Percentiles rank a stretch among this genome's conserved stretches.
These are phyloP conservation scores for Zoysia pacifica DNA, from an alignment of 176 grass and related monocot genomes.

Conservation along the genomic window DNA sequence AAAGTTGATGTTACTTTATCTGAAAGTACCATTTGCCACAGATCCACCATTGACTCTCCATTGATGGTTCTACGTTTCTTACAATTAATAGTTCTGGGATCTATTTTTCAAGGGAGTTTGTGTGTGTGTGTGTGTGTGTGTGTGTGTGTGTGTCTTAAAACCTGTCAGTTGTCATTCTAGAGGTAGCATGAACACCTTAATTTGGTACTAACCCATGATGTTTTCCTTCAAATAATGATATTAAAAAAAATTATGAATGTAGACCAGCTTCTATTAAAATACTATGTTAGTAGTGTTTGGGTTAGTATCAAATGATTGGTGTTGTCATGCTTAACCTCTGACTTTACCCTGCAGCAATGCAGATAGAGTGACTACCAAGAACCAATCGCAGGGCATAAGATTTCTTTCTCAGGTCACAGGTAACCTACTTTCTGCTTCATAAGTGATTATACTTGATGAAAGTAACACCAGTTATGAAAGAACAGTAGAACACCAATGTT, in stretches of 20 bases:
- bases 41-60: background rate
- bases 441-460: background rate
- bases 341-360: slow-evolving; percentile 61
- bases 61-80: background rate
- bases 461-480: background rate
- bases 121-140: too few species aligned
- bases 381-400: slow-evolving; percentile 87
- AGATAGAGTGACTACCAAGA: slow-evolving; percentile 80
- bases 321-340: slow-evolving; percentile 8
- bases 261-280: slow-evolving; percentile 1
- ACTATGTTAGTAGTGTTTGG: background rate
- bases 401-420: slow-evolving; percentile 94
- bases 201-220: background rate
- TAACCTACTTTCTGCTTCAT: slow-evolving; percentile 22
- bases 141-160: background rate
- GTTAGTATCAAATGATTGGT: background rate
- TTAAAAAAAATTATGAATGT: slow-evolving; percentile 4
- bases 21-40: background rate
- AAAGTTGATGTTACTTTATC: background rate
- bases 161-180: background rate
- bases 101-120: background rate
- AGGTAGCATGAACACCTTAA: background rate
- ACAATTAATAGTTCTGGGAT: background rate
- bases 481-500: background rate
- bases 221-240: background rate